These are phyloP conservation scores for Sphaerulina vaccinii DNA, from an alignment of 2,329 filamentous ascomycete species.

Conservation along the genomic window DNA sequence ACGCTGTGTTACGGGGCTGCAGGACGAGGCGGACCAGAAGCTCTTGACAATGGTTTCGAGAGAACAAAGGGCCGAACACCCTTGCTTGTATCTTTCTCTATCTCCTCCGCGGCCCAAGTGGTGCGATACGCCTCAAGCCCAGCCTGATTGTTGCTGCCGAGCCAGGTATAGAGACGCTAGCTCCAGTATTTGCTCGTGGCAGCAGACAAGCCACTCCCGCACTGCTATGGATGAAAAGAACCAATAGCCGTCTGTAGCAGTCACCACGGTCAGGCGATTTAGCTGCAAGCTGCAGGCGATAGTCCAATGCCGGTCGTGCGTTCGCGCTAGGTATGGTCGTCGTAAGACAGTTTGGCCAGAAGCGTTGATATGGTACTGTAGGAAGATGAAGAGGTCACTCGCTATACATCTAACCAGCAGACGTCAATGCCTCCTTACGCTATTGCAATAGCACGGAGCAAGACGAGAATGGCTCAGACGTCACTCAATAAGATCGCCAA, in stretches of 20 bases:
- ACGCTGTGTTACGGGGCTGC: no score
- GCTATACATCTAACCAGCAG: no score
- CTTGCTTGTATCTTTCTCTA: not conserved
- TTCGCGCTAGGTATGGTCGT: no score
- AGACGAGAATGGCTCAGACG: constrained; percentile 8
- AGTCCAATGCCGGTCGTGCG: no score
- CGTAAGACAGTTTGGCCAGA: no score
- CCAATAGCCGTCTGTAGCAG: not conserved
- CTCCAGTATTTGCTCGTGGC: constrained; percentile 6
- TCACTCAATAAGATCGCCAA: constrained; percentile 9
- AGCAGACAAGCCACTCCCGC: constrained; percentile 8
- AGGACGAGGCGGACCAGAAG: no score
- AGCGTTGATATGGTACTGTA: no score
- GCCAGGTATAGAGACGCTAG: not conserved
- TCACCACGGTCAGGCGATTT: constrained; percentile 4
- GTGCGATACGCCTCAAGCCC: not conserved
- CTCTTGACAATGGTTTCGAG: no score
- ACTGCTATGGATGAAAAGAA: not conserved
- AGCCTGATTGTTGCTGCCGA: not conserved
- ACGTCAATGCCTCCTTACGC: no score
- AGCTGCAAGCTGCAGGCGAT: not conserved
- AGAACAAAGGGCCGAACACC: not conserved
- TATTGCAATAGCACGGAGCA: no score
- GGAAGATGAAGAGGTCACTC: no score
- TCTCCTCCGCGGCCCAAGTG: not conserved